A percentile compares a stretch with the other conserved stretches of the same genome.
These are phyloP conservation scores for Dictyostelium brefeldianum DNA, from an alignment of 78 protist genomes.

Conservation along the genomic window DNA sequence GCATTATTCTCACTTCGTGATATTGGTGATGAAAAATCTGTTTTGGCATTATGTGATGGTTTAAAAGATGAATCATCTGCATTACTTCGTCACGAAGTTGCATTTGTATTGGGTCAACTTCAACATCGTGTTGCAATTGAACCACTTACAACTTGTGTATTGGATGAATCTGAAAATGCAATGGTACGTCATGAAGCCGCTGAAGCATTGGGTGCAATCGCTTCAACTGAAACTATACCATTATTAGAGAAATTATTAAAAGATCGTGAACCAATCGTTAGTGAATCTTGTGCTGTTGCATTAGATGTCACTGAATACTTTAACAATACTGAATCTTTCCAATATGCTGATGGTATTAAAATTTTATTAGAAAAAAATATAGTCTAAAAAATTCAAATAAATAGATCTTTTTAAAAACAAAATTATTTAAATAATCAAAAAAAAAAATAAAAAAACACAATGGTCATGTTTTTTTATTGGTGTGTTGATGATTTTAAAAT, in stretches of 20 bases:
- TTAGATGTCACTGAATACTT: conserved; percentile 87
- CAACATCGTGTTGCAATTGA: conserved; percentile 70
- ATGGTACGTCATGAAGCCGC: conserved; percentile 94
- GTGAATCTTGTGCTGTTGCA: conserved; percentile 90
- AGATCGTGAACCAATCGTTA: conserved; percentile 82
- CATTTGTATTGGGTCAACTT: conserved; percentile 91
- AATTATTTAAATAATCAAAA: too few relatives aligned
- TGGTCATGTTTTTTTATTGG: too few relatives aligned
- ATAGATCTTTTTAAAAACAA: too few relatives aligned
- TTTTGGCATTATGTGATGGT: conserved; percentile 66
- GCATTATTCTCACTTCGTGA: conserved; percentile 83
- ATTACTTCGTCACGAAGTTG: conserved; percentile 90
- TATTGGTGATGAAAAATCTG: conserved; percentile 63
- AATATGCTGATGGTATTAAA: conserved; percentile 85
- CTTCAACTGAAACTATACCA: conserved; percentile 57
- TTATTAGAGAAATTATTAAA: conserved; percentile 30
- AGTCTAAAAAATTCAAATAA: not conserved
- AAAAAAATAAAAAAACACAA: too few relatives aligned
- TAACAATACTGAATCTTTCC: conserved; percentile 70
- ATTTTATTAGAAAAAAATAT: conserved; percentile 50
- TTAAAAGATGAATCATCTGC: conserved; percentile 53
- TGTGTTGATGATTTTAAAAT: too few relatives aligned
- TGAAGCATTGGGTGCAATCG: conserved; percentile 92
- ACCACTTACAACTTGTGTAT: conserved; percentile 44
- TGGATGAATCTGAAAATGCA: conserved; percentile 68